These are phyloP conservation scores for Galerina sulciceps DNA, from an alignment of 768 basidiomycete genomes.

Conservation along the genomic window DNA sequence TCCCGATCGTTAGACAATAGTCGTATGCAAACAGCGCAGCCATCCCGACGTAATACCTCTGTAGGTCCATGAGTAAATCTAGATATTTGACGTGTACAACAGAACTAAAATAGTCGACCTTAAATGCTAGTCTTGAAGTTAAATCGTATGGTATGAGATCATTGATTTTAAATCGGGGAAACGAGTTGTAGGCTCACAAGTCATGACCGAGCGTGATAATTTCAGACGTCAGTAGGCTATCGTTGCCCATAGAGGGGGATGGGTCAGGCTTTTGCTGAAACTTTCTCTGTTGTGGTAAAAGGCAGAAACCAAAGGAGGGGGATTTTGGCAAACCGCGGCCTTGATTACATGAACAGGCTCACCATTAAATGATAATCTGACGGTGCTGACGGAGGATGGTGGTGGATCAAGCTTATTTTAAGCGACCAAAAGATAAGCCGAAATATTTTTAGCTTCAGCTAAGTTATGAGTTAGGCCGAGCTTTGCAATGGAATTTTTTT, in stretches of 20 bases:
- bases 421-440: too few species aligned
- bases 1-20: conserved; percentile 23
- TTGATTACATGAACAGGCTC: too few species aligned
- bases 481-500: too few species aligned
- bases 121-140: conserved; percentile 11
- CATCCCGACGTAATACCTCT: conserved; percentile 24
- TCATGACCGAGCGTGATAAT: conserved; percentile 19
- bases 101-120: neutral
- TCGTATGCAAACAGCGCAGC: conserved; percentile 27
- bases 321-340: too few species aligned
- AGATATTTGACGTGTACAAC: neutral
- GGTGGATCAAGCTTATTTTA: too few species aligned
- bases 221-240: conserved; percentile 9
- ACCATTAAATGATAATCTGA: too few species aligned
- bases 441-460: too few species aligned
- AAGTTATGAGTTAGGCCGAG: too few species aligned
- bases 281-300: too few species aligned
- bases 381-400: too few species aligned
- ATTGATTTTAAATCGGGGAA: neutral
- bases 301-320: too few species aligned
- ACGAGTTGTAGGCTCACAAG: conserved; percentile 5
- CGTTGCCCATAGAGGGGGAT: neutral
- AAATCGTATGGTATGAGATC: neutral
- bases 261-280: too few species aligned
- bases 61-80: neutral